Evolutionary conservation across 495 filamentous ascomycete species (phyloP).

Genomic region (Patellaria atrata): DNA sequence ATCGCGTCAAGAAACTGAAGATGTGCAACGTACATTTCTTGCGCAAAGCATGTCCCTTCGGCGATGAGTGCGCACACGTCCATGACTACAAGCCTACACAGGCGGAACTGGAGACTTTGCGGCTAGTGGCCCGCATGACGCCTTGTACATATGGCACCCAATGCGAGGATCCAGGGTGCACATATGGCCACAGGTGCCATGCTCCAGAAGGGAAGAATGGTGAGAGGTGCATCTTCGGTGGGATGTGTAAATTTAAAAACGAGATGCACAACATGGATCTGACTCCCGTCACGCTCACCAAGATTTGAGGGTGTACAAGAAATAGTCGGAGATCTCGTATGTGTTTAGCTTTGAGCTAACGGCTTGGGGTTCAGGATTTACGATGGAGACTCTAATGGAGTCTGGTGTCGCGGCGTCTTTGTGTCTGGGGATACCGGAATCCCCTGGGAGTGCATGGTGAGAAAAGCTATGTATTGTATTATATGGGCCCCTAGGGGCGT

Average conservation of each 20-base stretch:
- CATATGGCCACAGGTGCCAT: conserved; percentile 55
- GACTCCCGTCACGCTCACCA: conserved; percentile 7
- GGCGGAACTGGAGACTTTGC: conserved; percentile 51
- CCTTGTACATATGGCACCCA: conserved; percentile 61
- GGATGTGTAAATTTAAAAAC: conserved; percentile 22
- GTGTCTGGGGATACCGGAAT: too few relatives aligned
- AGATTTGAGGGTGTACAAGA: too few relatives aligned
- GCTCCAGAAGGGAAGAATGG: conserved; percentile 13
- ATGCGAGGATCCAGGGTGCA: conserved; percentile 64
- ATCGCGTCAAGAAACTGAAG: conserved; percentile 52
- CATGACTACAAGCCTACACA: conserved; percentile 57
- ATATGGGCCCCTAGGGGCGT: too few relatives aligned
- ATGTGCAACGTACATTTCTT: conserved; percentile 79
- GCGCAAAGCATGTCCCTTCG: conserved; percentile 56
- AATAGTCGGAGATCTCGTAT: too few relatives aligned
- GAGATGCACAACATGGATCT: conserved; percentile 25
- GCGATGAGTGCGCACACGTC: conserved; percentile 57
- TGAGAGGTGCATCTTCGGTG: conserved; percentile 23
- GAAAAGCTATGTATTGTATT: too few relatives aligned
- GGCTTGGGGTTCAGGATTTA: too few relatives aligned
- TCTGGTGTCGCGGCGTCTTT: too few relatives aligned
- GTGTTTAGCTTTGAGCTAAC: too few relatives aligned
- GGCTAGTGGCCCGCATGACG: conserved; percentile 59
- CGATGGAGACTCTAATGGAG: too few relatives aligned
- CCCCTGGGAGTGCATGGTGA: too few relatives aligned